phyloP scores from a whole-genome alignment of 345 rosid genomes.

The Combretum micranthum region DNA sequence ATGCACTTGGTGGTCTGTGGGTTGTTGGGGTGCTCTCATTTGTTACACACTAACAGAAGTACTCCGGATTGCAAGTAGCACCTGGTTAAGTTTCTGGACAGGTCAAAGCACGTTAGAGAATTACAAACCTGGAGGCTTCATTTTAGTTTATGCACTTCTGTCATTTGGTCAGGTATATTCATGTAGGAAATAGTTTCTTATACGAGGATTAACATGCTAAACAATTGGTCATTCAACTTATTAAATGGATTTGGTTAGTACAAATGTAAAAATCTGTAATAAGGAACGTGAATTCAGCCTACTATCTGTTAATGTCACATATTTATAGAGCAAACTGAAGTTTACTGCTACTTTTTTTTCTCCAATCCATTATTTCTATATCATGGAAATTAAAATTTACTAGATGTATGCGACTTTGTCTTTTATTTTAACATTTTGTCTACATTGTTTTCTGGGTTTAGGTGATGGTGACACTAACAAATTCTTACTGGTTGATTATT shows the following conservation, averaged over 20 bases:
- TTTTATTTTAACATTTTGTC: background rate
- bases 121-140: slow-evolving; percentile 56
- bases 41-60: slow-evolving; percentile 76
- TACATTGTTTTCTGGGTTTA: slow-evolving; percentile 19
- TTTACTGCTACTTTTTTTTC: no score
- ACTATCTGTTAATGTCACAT: no score
- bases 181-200: background rate
- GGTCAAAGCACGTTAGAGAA: slow-evolving; percentile 51
- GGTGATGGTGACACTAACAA: slow-evolving; percentile 69
- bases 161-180: slow-evolving; percentile 71
- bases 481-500: slow-evolving; percentile 84
- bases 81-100: slow-evolving; percentile 92
- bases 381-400: no score
- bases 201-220: no score
- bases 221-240: no score
- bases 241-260: no score
- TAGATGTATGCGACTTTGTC: background rate
- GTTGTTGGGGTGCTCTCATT: slow-evolving; percentile 59
- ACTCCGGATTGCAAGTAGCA: slow-evolving; percentile 81
- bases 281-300: no score
- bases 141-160: slow-evolving; percentile 56
- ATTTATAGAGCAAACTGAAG: no score
- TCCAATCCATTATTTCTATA: no score
- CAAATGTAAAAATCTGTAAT: no score
- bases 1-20: slow-evolving; percentile 89